These are phyloP conservation scores for Aegilops longissima DNA, from an alignment of 176 grass and related monocot genomes.

Conservation along the genomic window DNA sequence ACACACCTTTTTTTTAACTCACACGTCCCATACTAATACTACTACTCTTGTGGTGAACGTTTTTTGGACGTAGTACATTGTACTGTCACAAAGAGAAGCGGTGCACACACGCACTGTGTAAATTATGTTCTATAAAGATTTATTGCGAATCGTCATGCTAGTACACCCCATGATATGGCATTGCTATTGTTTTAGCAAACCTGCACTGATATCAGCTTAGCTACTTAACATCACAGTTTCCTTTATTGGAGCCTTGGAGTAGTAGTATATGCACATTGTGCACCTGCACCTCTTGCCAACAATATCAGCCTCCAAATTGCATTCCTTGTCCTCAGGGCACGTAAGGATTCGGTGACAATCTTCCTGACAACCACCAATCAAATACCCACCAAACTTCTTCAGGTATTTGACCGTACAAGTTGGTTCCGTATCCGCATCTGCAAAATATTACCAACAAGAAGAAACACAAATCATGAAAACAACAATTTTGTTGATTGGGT, in stretches of 20 bases:
- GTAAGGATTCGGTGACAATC: neutral
- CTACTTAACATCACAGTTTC: neutral
- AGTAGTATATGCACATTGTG: neutral
- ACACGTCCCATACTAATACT: too few relatives aligned
- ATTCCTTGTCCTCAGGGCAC: neutral
- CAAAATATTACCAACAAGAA: neutral
- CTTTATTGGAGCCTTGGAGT: neutral
- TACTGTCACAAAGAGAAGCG: too few relatives aligned
- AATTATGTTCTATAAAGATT: too few relatives aligned
- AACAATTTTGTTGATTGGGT: neutral
- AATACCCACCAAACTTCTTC: too few relatives aligned
- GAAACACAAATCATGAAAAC: neutral
- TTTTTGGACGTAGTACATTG: too few relatives aligned
- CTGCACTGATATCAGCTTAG: neutral
- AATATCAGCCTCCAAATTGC: neutral
- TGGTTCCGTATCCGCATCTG: neutral
- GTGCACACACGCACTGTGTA: too few relatives aligned
- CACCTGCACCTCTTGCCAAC: neutral
- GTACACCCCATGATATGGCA: neutral
- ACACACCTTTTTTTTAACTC: too few relatives aligned
- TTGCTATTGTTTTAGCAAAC: neutral
- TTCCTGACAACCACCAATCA: neutral
- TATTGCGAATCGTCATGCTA: too few relatives aligned
- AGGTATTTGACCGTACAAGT: neutral
- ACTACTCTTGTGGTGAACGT: too few relatives aligned